phyloP scores from a whole-genome alignment of 345 rosid species.

The Eucalyptus melliodora region DNA sequence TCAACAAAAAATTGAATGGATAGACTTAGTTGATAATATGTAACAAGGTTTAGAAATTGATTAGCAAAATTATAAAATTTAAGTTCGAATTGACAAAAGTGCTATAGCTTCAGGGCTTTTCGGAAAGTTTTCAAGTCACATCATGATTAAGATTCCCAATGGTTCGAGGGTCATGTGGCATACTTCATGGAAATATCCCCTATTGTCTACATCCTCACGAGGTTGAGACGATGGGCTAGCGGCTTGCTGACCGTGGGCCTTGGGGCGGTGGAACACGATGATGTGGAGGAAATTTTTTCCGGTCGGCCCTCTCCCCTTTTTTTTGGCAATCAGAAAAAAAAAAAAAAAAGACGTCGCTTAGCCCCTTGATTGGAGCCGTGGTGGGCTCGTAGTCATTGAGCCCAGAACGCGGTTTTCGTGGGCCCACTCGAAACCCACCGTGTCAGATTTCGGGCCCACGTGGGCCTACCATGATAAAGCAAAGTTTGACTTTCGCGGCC shows the following conservation, averaged over 20 bases:
- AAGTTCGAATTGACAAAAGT: too few species aligned
- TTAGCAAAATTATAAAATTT: too few species aligned
- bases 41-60: too few species aligned
- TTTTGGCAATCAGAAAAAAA: neutral
- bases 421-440: neutral
- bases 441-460: neutral
- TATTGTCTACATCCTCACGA: accelerated
- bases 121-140: neutral
- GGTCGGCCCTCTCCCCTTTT: neutral
- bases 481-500: neutral
- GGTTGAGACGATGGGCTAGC: neutral
- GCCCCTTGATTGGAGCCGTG: neutral
- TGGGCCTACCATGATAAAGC: neutral
- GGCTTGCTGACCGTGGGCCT: neutral
- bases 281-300: neutral
- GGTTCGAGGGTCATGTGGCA: too few species aligned
- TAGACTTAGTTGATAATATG: too few species aligned
- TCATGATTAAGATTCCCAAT: neutral
- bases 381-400: neutral
- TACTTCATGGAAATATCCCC: neutral
- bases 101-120: too few species aligned
- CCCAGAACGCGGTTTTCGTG: neutral
- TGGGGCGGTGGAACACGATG: neutral
- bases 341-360: neutral
- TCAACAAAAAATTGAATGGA: too few species aligned